Percentiles rank a stretch among this genome's conserved stretches.
These are phyloP conservation scores for Lasiodiplodia hormozganensis DNA, from an alignment of 2,329 filamentous ascomycete species.

Conservation along the genomic window DNA sequence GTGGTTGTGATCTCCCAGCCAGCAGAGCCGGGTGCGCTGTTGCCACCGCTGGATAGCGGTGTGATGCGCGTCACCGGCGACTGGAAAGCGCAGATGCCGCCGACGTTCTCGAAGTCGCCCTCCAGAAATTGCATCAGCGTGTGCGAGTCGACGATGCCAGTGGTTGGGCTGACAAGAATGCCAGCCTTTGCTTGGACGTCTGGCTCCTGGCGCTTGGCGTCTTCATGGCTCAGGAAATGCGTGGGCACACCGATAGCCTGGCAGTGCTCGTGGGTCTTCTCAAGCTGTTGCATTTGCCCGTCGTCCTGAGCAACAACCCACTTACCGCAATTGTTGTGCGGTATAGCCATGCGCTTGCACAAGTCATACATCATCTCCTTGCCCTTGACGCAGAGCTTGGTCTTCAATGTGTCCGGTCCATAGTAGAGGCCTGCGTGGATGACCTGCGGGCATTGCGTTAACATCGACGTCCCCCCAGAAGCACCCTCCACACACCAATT, in stretches of 20 bases:
- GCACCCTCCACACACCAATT: not conserved
- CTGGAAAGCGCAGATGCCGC: conserved; percentile 75
- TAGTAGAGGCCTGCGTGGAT: conserved; percentile 98
- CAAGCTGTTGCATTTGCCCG: conserved; percentile 69
- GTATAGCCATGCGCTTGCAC: conserved; percentile 71
- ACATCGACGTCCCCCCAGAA: not conserved
- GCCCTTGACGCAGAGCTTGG: conserved; percentile 79
- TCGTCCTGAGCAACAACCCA: conserved; percentile 92
- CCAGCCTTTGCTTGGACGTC: conserved; percentile 74
- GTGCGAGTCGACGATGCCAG: conserved; percentile 91
- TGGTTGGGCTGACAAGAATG: conserved; percentile 82
- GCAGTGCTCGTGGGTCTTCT: conserved; percentile 63
- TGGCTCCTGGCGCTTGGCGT: conserved; percentile 73
- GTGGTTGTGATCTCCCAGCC: conserved; percentile 75
- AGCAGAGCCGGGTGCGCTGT: conserved; percentile 47
- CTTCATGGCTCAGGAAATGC: conserved; percentile 68
- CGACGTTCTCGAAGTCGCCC: conserved; percentile 76
- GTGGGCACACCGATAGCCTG: conserved; percentile 69
- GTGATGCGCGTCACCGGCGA: conserved; percentile 69
- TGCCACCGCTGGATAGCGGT: conserved; percentile 48
- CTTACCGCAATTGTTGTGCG: conserved; percentile 80
- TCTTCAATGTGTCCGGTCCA: conserved; percentile 77
- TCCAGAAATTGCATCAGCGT: conserved; percentile 81
- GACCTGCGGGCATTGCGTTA: conserved; percentile 59
- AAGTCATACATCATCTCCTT: conserved; percentile 79